Conservation (phyloP, 73 alveolate species). For the Paramecium pentaurelia region DNA sequence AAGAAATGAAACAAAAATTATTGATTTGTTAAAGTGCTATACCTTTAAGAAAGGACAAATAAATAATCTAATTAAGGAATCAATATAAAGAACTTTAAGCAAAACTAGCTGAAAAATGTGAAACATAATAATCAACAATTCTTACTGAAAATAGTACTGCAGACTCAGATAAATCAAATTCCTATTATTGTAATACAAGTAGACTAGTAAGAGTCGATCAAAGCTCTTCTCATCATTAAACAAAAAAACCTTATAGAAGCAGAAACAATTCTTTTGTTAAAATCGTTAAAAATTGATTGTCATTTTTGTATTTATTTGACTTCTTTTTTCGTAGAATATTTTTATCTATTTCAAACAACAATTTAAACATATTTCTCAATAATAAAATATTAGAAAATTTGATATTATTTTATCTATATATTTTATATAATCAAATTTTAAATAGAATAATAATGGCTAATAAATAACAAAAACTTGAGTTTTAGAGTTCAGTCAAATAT, state of each 20-base stretch:
- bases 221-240: constrained; percentile 5
- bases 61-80: neutral
- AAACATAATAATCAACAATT: neutral
- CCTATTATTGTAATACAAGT: neutral
- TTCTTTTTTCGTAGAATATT: neutral
- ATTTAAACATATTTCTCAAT: neutral
- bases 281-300: neutral
- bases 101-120: neutral
- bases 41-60: neutral
- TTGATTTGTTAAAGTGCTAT: neutral
- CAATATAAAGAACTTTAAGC: neutral
- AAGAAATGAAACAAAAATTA: neutral
- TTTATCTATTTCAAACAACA: neutral
- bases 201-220: neutral
- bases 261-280: neutral
- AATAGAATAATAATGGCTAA: neutral
- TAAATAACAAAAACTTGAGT: neutral
- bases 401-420: neutral
- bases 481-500: neutral
- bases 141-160: neutral
- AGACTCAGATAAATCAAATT: neutral
- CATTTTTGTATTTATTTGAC: neutral
- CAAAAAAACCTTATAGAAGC: neutral
- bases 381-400: neutral
- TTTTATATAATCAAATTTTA: too few relatives aligned